Conservation (phyloP, 2,329 filamentous ascomycete genomes). For the Plectosphaerella plurivora region DNA sequence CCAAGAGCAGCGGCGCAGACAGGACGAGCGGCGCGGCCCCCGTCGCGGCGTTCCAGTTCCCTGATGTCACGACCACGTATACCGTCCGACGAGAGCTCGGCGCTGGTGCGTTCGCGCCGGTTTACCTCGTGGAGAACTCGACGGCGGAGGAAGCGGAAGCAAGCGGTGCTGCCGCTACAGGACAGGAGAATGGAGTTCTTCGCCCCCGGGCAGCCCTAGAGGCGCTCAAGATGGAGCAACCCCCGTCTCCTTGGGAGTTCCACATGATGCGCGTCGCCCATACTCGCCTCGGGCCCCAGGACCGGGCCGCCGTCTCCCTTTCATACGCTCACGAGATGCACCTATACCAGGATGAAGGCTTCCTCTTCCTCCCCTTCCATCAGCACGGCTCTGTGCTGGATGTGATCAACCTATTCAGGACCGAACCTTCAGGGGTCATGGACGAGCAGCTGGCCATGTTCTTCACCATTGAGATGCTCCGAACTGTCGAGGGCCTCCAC, state of each 20-base stretch:
- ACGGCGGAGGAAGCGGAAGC: slow-evolving; percentile 40
- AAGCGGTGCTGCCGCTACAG: slow-evolving; percentile 48
- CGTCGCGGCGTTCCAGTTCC: slow-evolving; percentile 63
- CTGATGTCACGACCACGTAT: slow-evolving; percentile 63
- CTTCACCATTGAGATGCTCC: slow-evolving; percentile 85
- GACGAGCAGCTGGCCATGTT: slow-evolving; percentile 94
- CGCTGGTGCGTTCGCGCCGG: slow-evolving; percentile 89
- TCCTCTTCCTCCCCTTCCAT: slow-evolving; percentile 81
- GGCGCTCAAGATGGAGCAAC: slow-evolving; percentile 91
- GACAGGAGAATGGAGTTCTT: slow-evolving; percentile 56
- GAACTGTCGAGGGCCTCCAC: slow-evolving; percentile 85
- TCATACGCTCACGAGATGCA: slow-evolving; percentile 87
- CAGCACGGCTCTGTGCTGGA: slow-evolving; percentile 93
- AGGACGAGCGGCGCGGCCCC: slow-evolving; percentile 55
- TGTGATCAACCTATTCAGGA: slow-evolving; percentile 80
- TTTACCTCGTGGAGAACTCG: slow-evolving; percentile 84
- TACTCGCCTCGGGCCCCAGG: slow-evolving; percentile 64
- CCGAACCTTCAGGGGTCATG: slow-evolving; percentile 69
- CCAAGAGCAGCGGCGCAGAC: slow-evolving; percentile 53
- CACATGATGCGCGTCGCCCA: slow-evolving; percentile 87
- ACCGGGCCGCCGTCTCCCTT: slow-evolving; percentile 72
- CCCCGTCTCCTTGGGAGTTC: slow-evolving; percentile 90
- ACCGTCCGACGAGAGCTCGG: slow-evolving; percentile 81
- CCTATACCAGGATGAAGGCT: slow-evolving; percentile 84
- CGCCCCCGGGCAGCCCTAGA: slow-evolving; percentile 60